These are phyloP conservation scores for Diaporthe caulivora DNA, from an alignment of 2,329 filamentous ascomycete species.

Conservation along the genomic window DNA sequence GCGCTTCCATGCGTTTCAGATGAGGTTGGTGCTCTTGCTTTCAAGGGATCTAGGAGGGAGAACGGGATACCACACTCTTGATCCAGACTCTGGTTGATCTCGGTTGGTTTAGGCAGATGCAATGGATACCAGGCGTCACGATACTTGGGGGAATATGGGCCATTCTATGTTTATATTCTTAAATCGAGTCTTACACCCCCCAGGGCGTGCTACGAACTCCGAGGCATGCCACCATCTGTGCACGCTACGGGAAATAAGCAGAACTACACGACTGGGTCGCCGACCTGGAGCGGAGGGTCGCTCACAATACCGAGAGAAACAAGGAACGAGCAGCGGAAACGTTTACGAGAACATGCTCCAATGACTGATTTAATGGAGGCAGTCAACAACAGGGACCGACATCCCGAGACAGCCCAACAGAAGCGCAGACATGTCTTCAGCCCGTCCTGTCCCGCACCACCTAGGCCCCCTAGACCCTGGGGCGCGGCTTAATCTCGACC, in stretches of 20 bases:
- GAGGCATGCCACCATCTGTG: not conserved
- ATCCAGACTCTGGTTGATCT: not conserved
- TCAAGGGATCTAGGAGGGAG: not conserved
- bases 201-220: not conserved
- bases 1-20: not conserved
- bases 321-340: not conserved
- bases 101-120: not conserved
- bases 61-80: not conserved
- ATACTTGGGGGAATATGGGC: not conserved
- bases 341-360: not conserved
- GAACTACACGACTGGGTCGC: not conserved
- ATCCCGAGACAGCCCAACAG: not conserved
- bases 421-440: not conserved
- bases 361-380: no score
- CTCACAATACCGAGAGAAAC: no score
- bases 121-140: constrained; percentile 1
- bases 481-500: constrained; percentile 24
- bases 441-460: not conserved
- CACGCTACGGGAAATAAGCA: not conserved
- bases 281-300: not conserved
- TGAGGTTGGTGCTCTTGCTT: not conserved
- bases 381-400: not conserved
- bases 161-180: not conserved
- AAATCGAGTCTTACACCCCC: constrained; percentile 13
- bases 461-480: not conserved